phyloP scores from a whole-genome alignment of 306 rosid species.

The Acacia melanoxylon region DNA sequence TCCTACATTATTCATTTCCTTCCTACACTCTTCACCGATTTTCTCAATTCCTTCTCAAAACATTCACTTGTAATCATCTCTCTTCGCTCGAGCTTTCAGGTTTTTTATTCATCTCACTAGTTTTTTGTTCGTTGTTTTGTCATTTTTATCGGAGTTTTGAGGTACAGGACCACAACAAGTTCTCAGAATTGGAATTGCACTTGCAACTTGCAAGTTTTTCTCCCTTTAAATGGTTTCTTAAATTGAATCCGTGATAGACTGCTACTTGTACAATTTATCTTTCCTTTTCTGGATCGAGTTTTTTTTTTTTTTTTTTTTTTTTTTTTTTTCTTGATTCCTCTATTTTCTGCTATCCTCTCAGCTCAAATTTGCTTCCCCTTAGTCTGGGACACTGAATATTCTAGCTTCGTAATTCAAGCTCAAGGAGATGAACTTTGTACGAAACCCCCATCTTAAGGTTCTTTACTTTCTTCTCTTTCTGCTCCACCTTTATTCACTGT shows the following conservation, averaged over 20 bases:
- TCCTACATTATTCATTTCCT: neutral
- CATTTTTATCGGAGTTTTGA: neutral
- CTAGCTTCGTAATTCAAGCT: neutral
- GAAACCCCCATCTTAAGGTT: constrained; percentile 25
- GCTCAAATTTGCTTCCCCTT: neutral
- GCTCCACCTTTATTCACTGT: constrained; percentile 36
- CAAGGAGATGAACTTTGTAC: constrained; percentile 47
- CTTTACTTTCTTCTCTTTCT: constrained; percentile 37
- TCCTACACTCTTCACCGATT: neutral
- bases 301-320: neutral
- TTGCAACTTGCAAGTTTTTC: neutral
- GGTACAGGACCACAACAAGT: neutral
- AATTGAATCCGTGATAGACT: neutral
- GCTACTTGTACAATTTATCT: neutral
- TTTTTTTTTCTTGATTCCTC: neutral
- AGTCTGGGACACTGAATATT: neutral
- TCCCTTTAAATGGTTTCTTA: neutral
- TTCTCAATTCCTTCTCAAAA: neutral
- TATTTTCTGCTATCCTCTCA: neutral
- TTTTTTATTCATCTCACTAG: neutral
- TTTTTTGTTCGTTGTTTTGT: neutral
- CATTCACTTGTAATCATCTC: neutral
- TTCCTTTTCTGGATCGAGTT: neutral
- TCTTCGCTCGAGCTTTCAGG: neutral
- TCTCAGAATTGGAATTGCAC: neutral